Conservation (phyloP, 345 rosid species). For the Moricandia arvensis region DNA sequence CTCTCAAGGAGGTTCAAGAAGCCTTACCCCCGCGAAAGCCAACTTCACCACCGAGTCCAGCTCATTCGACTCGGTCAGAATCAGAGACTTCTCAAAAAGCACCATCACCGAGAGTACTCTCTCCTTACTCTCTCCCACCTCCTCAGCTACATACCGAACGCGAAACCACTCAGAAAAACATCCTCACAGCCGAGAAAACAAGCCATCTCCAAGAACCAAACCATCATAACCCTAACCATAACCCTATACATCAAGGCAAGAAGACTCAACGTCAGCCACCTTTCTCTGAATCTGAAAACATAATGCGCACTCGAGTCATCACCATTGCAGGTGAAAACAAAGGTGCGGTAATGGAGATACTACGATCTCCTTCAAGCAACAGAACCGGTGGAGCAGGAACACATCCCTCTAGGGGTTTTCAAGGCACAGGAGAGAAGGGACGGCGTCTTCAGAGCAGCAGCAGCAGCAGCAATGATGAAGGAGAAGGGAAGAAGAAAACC, state of each 20-base stretch:
- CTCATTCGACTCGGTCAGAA: constrained; percentile 24
- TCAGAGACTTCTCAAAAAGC: constrained; percentile 43
- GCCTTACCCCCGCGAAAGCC: constrained; percentile 30
- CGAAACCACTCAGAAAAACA: constrained; percentile 56
- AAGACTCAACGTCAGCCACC: constrained; percentile 32
- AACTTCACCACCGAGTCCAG: constrained; percentile 40
- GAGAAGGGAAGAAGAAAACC: constrained; percentile 40
- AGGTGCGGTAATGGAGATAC: constrained; percentile 85
- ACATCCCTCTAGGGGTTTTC: constrained; percentile 28
- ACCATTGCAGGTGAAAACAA: constrained; percentile 89
- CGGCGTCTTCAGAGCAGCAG: constrained; percentile 32
- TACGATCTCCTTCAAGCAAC: constrained; percentile 48
- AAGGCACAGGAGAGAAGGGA: constrained; percentile 31
- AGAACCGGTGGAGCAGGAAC: constrained; percentile 30
- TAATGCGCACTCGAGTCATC: constrained; percentile 50
- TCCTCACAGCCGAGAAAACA: constrained; percentile 49
- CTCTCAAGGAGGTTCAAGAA: constrained; percentile 33
- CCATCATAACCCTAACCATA: constrained; percentile 23
- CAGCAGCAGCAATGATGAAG: constrained; percentile 49
- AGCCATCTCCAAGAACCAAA: constrained; percentile 31
- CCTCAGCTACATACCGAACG: constrained; percentile 46
- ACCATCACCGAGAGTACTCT: constrained; percentile 57
- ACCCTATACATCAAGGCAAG: constrained; percentile 21
- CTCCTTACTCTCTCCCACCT: constrained; percentile 77
- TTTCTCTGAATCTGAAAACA: constrained; percentile 44